Evolutionary conservation across 208 protist species (phyloP), one percentile per base, ranked within the genome.

Genomic region (Herpetomonas tarakana): DNA sequence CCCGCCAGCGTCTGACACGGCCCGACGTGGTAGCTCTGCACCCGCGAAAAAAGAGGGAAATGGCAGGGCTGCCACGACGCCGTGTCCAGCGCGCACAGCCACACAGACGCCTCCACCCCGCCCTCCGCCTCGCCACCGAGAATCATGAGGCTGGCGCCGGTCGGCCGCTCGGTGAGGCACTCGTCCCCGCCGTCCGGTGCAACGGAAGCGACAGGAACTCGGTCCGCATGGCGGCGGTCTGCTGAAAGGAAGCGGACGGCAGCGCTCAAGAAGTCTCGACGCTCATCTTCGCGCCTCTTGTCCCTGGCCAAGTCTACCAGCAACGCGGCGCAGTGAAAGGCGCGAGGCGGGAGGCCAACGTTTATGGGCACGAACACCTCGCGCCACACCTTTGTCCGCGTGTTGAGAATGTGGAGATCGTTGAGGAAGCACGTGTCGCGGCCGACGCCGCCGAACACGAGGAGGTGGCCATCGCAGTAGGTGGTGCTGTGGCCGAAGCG

Each of bases 381-480:
- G 18, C 88, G 63, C 88, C 88, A 94, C 14, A 94, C 83, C 39
- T 46, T 59, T 14, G 81, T 91, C 22, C 39, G 24, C 14, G 78
- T 62, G 58, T 94, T 74, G 25, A 94, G 65, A 1, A 86, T 61
- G 58, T 81, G 68, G 31, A 89, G 59, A 55, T 94, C 88, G 53
- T 75, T 71, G 53, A 91, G 58, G 56, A 83, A 88, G 6, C 35
- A 35, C 0, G 70, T 52, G 1, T 63, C 66, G 2, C 16, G 30
- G 1, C 79, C 75, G 25, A 91, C 63, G 0, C 88, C 88, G 39
- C 88, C 88, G 74, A 88, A 88, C 28, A 94, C 71, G 3, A 86
- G 65, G 18, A 92, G 26, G 12, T 69, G 65, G n/a, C 44, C 41
- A 18, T 67, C 53, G 25, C 66, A 52, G 56, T 53, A 60, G 24